These are phyloP conservation scores for Suillus placidus DNA, from an alignment of 768 basidiomycete genomes.

Conservation along the genomic window DNA sequence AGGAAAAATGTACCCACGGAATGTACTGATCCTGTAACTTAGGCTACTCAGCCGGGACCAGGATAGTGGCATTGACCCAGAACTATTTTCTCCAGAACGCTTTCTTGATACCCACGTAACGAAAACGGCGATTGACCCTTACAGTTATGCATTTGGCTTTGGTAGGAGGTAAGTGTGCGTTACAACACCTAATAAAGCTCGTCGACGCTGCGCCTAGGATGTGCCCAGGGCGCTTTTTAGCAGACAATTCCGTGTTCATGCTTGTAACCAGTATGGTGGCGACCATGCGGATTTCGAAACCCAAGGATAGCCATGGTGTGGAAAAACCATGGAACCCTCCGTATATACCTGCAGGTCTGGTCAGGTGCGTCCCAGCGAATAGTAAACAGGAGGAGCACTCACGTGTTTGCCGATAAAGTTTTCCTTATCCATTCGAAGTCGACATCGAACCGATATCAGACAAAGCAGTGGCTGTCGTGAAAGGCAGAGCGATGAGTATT, in stretches of 20 bases:
- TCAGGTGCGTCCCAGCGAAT: neutral
- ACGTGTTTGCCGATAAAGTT: slow-evolving; percentile 6
- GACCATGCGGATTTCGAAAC: slow-evolving; percentile 1
- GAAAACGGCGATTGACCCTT: slow-evolving; percentile 10
- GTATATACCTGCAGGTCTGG: slow-evolving; percentile 1
- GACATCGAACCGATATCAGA: slow-evolving; percentile 18
- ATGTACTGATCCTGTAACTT: neutral
- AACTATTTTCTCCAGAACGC: slow-evolving; percentile 10
- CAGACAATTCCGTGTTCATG: slow-evolving; percentile 9
- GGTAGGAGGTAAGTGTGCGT: slow-evolving; percentile 2
- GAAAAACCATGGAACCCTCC: slow-evolving; percentile 4
- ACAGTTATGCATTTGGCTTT: slow-evolving; percentile 12
- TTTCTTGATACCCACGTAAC: slow-evolving; percentile 8
- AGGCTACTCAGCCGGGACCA: slow-evolving; percentile 10
- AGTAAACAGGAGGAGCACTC: neutral
- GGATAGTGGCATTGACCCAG: slow-evolving; percentile 8
- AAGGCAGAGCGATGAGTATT: neutral
- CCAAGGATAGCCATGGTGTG: neutral
- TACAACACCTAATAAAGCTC: neutral
- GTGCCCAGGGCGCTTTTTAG: slow-evolving; percentile 10
- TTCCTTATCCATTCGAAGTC: slow-evolving; percentile 15
- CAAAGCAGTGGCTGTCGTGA: slow-evolving; percentile 13
- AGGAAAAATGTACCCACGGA: neutral
- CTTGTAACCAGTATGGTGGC: slow-evolving; percentile 7
- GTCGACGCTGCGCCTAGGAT: neutral